These are phyloP conservation scores for Exophiala sideris DNA, from an alignment of 2,329 filamentous ascomycete species.

Conservation along the genomic window DNA sequence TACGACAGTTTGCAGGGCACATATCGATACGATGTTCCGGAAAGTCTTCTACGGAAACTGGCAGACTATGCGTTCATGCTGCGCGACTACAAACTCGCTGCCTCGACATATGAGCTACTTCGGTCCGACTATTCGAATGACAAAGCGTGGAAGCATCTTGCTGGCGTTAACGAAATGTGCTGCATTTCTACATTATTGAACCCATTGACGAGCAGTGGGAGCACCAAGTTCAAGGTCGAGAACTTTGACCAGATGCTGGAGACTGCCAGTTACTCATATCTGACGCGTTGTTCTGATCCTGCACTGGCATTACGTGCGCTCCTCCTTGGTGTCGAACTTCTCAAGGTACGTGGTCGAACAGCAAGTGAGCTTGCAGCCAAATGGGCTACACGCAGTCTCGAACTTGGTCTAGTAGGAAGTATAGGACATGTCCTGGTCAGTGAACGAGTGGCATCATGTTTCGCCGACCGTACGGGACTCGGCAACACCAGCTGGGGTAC, in stretches of 20 bases:
- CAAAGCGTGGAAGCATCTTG: constrained; percentile 95
- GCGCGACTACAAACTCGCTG: constrained; percentile 88
- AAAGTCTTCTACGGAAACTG: constrained; percentile 88
- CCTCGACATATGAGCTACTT: constrained; percentile 87
- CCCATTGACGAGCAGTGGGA: constrained; percentile 62
- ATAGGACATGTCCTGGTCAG: constrained; percentile 79
- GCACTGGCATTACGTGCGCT: constrained; percentile 79
- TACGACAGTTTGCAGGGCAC: constrained; percentile 77
- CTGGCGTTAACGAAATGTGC: constrained; percentile 92
- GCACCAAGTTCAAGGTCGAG: constrained; percentile 74
- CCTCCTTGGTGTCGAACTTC: constrained; percentile 72
- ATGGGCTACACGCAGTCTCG: constrained; percentile 78
- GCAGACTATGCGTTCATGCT: constrained; percentile 97
- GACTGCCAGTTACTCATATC: constrained; percentile 86
- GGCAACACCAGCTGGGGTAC: constrained; percentile 66
- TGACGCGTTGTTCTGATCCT: constrained; percentile 74
- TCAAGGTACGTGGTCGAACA: constrained; percentile 74
- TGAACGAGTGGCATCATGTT: constrained; percentile 82
- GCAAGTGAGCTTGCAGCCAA: constrained; percentile 81
- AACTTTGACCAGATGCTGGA: constrained; percentile 84
- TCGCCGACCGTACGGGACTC: constrained; percentile 67
- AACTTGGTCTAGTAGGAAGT: constrained; percentile 62
- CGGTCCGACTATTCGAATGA: constrained; percentile 87
- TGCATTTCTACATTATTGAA: constrained; percentile 78
- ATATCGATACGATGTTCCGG: constrained; percentile 77